Evolutionary conservation across 768 basidiomycete species (phyloP), one percentile per base, ranked within the genome.

Genomic region (Panellus pusillus): DNA sequence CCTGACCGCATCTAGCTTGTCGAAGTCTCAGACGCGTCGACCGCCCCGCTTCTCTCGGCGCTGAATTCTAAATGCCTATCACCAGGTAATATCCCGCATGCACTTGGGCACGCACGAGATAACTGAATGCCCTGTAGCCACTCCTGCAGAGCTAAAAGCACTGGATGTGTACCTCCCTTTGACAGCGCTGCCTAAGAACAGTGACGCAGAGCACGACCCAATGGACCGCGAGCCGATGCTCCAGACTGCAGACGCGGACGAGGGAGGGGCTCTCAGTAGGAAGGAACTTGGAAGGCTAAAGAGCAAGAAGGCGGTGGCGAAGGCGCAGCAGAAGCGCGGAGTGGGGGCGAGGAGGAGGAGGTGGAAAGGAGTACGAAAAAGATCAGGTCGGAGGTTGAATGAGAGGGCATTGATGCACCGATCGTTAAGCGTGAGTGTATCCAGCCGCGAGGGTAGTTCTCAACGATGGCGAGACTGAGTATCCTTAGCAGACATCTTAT

Each of bases 101-200:
- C 37, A 46, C 47, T 35, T 11, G 27, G 41, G 49, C 5, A 2
- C 3, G 24, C 24, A 24, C 24, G 24, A 20, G 32, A 38, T 35
- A 19, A 24, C 50, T 39, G 20, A 28, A 11, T 13, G 7, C 20
- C n/a, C 7, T 20, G 35, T 63, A 87, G 84, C 83, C 6, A 74
- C 76, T 0, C 48, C 63, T 3, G 73, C 74, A 9, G 81, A 83
- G 14, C 64, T 86, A 4, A 72, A 78, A 49, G 63, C 68, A 4
- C 71, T 90, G 1, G 83, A 87, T 47, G 69, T 90, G 2, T 91
- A 91, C 61, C 68, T 72, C 2, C 72, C 76, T 45, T 72, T 90
- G 27, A 68, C 72, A 0, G 73, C 77, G 18, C 70, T 90, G 54
- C 87, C 88, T 3, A 90, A 90, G 63, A 74, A 77, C 52, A 66